Base-by-base conservation (phyloP, 306 rosid genomes). In the Lathyrus sativus region DNA sequence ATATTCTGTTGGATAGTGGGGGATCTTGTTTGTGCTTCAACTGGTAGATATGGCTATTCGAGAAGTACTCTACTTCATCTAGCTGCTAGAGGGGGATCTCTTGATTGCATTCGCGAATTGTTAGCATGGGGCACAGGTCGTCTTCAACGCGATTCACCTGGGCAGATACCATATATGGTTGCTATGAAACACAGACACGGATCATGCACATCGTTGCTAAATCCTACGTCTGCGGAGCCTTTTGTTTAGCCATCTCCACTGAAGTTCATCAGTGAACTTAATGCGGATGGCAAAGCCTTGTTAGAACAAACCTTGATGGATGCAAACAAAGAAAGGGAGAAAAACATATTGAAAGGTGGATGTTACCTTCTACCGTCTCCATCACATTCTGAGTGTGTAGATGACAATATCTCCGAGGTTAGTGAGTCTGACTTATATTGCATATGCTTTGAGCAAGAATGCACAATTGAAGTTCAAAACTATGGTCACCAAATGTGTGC, bases 401-500 rank as follows among this genome's bases (percentile, higher is more conserved):
- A 83, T 69, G 95, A 88, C 67, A 70, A 59, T 68, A 45, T 81
- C 50, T 87, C 96, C 50, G 92, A 85, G 99, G 86, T 70, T 54
- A 90, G 97, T 24, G 97, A 95, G 55, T 54, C 87, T 7, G 97
- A 91, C 51, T 59, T 84, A 55, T 95, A 96, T 81, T 88, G 95
- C 92, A 95, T 95, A 72, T 95, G 97, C 82, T 95, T 95, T 77
- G 99, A 90, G 85, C 99, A 90, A 44, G 88, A 75, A 9, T 90
- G 97, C 78, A 82, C 90, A 43, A 88, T 95, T 59, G 99, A 95
- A 78, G 96, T 95, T 60, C 89, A 88, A 26, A 75, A 77, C 64
- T 95, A 97, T 68, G 96, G 96, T n/a, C 97, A 93, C 75, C 97
- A 90, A 64, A 93, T 93, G 99, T 93, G 99, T 81, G 97, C 99